Conservation (phyloP, 805 yeast genomes). For the Ogataea thermomethanolica region DNA sequence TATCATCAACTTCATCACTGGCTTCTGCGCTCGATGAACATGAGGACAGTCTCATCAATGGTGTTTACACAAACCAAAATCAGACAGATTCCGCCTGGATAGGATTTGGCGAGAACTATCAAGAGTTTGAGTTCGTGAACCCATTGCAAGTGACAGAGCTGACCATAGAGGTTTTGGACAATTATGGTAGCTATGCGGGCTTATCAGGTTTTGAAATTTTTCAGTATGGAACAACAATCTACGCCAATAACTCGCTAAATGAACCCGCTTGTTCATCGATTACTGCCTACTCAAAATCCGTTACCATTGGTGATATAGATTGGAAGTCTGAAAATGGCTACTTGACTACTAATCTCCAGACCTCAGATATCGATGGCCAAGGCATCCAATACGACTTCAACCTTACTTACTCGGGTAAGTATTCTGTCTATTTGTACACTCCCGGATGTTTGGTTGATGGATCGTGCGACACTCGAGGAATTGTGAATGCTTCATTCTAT, state of each 20-base stretch:
- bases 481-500: conserved; percentile 69
- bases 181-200: conserved; percentile 68
- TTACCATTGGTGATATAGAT: conserved; percentile 15
- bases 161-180: conserved; percentile 59
- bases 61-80: conserved; percentile 15
- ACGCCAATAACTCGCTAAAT: conserved; percentile 73
- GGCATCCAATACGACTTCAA: conserved; percentile 62
- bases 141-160: conserved; percentile 56
- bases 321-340: conserved; percentile 27
- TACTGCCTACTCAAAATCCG: conserved; percentile 8
- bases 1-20: conserved; percentile 42
- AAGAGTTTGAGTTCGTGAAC: conserved; percentile 81
- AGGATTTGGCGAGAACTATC: conserved; percentile 49
- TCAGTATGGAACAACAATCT: conserved; percentile 56
- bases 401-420: conserved; percentile 69
- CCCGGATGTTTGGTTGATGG: conserved; percentile 78
- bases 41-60: conserved; percentile 4
- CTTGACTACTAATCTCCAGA: conserved; percentile 25
- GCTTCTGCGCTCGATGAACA: conserved; percentile 3
- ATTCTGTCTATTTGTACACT: conserved; percentile 69
- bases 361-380: conserved; percentile 28
- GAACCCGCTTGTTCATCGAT: conserved; percentile 50
- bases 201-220: conserved; percentile 71
- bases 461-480: conserved; percentile 69
- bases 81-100: conserved; percentile 20